Percentiles rank a stretch among this genome's conserved stretches.
phyloP scores from a whole-genome alignment of 116 monocot species.

The Dioscorea cayenensis region DNA sequence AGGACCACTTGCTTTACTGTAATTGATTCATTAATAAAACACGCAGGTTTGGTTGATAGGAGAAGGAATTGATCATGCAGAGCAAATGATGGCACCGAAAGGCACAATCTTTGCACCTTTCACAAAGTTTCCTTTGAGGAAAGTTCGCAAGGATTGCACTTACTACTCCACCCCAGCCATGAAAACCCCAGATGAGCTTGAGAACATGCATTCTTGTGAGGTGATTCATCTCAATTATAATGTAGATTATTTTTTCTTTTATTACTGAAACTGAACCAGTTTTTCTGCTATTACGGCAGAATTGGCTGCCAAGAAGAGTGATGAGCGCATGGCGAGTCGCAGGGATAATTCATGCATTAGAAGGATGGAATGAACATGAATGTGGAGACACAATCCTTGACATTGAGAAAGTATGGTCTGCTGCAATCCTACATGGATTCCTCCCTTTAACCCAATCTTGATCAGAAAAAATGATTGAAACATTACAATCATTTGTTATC shows the following conservation, averaged over 20 bases:
- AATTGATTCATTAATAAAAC: too few species aligned
- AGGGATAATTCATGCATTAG: constrained; percentile 71
- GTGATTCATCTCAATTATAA: constrained; percentile 21
- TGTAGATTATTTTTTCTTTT: not conserved
- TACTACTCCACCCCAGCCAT: constrained; percentile 51
- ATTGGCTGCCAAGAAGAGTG: constrained; percentile 82
- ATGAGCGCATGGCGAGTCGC: constrained; percentile 74
- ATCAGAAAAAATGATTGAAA: not conserved
- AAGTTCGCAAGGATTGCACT: constrained; percentile 30
- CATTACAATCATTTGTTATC: too few species aligned
- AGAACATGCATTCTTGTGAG: constrained; percentile 74
- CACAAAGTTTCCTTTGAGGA: constrained; percentile 46
- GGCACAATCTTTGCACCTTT: constrained; percentile 42
- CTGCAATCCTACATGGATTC: constrained; percentile 70
- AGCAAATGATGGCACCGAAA: constrained; percentile 36
- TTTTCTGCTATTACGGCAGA: constrained; percentile 23
- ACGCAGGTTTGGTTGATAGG: constrained; percentile 53
- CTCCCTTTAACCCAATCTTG: constrained; percentile 22
- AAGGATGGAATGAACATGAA: constrained; percentile 55
- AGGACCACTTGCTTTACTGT: not conserved
- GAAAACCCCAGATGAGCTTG: constrained; percentile 27
- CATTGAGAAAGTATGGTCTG: constrained; percentile 42
- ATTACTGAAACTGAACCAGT: too few species aligned
- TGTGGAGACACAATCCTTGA: constrained; percentile 30
- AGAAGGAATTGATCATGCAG: constrained; percentile 32